phyloP scores from a whole-genome alignment of 805 yeast genomes.

The Komagataella pseudopastoris region DNA sequence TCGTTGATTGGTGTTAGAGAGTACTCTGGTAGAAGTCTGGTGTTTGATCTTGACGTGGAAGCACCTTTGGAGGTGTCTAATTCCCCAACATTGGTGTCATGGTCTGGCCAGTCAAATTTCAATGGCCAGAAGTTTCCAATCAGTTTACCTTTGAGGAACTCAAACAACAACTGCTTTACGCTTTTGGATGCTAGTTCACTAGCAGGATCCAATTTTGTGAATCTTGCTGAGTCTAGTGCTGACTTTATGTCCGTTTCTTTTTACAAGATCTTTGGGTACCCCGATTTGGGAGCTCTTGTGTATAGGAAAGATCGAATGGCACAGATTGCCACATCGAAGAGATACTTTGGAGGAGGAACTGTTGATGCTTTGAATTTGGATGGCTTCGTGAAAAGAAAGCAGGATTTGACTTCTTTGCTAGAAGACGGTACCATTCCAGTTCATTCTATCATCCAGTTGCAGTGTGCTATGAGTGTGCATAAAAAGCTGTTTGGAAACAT shows the following conservation, averaged over 20 bases:
- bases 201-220: constrained; percentile 21
- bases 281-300: constrained; percentile 29
- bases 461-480: constrained; percentile 20
- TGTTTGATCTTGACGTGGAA: constrained; percentile 6
- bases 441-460: constrained; percentile 23
- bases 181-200: constrained; percentile 25
- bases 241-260: constrained; percentile 27
- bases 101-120: constrained; percentile 32
- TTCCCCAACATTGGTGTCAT: constrained; percentile 16
- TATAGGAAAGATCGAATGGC: constrained; percentile 13
- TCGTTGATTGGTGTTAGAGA: constrained; percentile 26
- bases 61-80: not conserved
- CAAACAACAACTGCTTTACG: constrained; percentile 8
- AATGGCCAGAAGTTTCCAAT: constrained; percentile 24
- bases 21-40: constrained; percentile 5
- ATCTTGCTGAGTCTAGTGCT: constrained; percentile 10
- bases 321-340: constrained; percentile 11
- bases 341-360: constrained; percentile 34
- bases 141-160: constrained; percentile 5
- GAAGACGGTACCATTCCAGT: constrained; percentile 33
- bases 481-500: constrained; percentile 17
- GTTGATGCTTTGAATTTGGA: constrained; percentile 21
- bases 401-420: constrained; percentile 9
- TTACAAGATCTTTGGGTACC: constrained; percentile 31
- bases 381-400: constrained; percentile 11